These are phyloP conservation scores for Bipolaris oryzae DNA, from an alignment of 2,329 filamentous ascomycete genomes.

Conservation along the genomic window DNA sequence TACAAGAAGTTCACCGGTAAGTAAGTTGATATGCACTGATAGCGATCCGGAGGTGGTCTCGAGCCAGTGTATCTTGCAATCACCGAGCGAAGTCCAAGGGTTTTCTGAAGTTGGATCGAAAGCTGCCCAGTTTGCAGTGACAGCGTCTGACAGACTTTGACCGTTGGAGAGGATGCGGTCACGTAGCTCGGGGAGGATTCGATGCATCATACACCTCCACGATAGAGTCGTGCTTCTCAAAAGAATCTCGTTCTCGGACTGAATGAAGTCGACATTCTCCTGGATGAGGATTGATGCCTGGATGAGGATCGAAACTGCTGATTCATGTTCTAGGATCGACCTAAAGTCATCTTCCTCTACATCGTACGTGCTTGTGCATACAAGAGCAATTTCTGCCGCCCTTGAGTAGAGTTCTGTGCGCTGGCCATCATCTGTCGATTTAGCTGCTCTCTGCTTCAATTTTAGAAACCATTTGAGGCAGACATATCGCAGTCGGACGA, in stretches of 20 bases:
- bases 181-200: conserved; percentile 17
- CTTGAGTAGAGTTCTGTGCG: conserved; percentile 42
- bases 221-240: conserved; percentile 18
- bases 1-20: conserved; percentile 60
- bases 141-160: conserved; percentile 23
- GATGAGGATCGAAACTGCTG: conserved; percentile 23
- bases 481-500: conserved; percentile 44
- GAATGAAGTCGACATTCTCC: conserved; percentile 17
- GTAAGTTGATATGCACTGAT: conserved; percentile 54
- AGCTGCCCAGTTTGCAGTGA: conserved; percentile 25
- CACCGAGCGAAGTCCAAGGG: conserved; percentile 20
- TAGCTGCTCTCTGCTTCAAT: conserved; percentile 39
- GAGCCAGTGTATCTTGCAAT: conserved; percentile 43
- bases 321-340: conserved; percentile 30
- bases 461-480: conserved; percentile 50
- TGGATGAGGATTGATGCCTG: conserved; percentile 30
- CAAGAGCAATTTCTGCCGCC: conserved; percentile 50
- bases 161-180: conserved; percentile 4
- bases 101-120: conserved; percentile 15
- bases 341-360: conserved; percentile 45
- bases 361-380: conserved; percentile 55
- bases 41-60: conserved; percentile 20
- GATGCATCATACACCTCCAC: conserved; percentile 27
- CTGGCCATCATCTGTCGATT: conserved; percentile 30
- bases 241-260: conserved; percentile 4